These are phyloP conservation scores for Oligophagozyma castellii DNA, from an alignment of 1,139 yeast species.

Conservation along the genomic window DNA sequence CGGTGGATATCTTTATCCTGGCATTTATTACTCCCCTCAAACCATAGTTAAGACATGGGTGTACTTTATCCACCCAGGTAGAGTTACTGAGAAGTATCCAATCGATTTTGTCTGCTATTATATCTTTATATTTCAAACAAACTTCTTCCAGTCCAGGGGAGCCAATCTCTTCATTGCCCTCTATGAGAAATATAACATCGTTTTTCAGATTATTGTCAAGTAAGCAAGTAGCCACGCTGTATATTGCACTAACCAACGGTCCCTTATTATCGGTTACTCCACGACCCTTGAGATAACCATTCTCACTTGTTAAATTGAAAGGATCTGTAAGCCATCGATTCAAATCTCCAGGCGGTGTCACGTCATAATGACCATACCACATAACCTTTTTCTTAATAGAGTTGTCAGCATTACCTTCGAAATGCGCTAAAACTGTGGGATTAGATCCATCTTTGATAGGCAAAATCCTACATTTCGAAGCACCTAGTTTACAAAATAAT, in stretches of 20 bases:
- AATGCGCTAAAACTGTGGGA: conserved; percentile 71
- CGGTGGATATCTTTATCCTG: conserved; percentile 53
- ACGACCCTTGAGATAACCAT: conserved; percentile 82
- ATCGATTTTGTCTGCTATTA: conserved; percentile 57
- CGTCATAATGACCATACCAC: conserved; percentile 96
- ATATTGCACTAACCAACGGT: conserved; percentile 79
- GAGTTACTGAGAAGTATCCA: conserved; percentile 86
- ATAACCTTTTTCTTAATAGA: conserved; percentile 33
- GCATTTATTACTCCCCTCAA: conserved; percentile 83
- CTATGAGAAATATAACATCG: conserved; percentile 74
- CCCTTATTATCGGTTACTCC: conserved; percentile 96
- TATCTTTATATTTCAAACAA: conserved; percentile 33
- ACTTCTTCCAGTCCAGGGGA: conserved; percentile 72
- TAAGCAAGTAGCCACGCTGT: conserved; percentile 66
- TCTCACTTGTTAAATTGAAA: conserved; percentile 53
- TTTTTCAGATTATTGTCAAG: conserved; percentile 40
- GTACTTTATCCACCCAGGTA: conserved; percentile 81
- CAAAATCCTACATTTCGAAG: conserved; percentile 47
- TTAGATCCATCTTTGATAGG: conserved; percentile 62
- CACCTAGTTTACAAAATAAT: conserved; percentile 59
- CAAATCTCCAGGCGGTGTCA: conserved; percentile 52
- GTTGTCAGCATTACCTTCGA: conserved; percentile 31
- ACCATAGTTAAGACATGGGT: conserved; percentile 90
- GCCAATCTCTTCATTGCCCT: conserved; percentile 94
- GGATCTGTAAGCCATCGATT: conserved; percentile 72